Evolutionary conservation across 176 grass and related monocot species (phyloP).

Genomic region (Bromus sterilis): DNA sequence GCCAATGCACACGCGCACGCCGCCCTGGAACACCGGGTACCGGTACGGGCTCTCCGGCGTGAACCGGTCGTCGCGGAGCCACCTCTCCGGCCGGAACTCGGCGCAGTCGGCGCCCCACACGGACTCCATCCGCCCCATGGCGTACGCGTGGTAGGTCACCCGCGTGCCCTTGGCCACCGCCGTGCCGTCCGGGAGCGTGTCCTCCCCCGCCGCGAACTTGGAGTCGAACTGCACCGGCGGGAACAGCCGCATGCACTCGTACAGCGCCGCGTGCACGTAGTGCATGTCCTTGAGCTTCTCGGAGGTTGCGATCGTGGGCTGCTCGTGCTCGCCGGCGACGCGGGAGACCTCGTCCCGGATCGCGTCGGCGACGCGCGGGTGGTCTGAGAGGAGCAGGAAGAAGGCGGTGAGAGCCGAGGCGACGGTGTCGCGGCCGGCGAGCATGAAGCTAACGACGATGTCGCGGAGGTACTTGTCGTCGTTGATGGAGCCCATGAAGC

Average conservation of each 20-base stretch:
- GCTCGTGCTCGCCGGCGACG: background rate
- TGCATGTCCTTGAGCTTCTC: slow-evolving; percentile 58
- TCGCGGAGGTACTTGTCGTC: slow-evolving; percentile 81
- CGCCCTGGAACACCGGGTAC: slow-evolving; percentile 87
- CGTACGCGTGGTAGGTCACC: slow-evolving; percentile 75
- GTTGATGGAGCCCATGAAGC: slow-evolving; percentile 58
- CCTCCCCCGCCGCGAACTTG: slow-evolving; percentile 60
- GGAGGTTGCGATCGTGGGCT: background rate
- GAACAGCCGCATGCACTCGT: slow-evolving; percentile 76
- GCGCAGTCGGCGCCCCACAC: slow-evolving; percentile 68
- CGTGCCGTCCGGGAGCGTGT: slow-evolving; percentile 73
- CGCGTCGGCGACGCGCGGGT: slow-evolving; percentile 29
- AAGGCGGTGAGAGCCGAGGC: slow-evolving; percentile 68
- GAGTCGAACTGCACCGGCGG: slow-evolving; percentile 86
- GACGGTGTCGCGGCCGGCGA: slow-evolving; percentile 74
- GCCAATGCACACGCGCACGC: slow-evolving; percentile 71
- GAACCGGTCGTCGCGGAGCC: slow-evolving; percentile 50
- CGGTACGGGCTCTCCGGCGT: slow-evolving; percentile 59
- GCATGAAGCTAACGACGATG: slow-evolving; percentile 89
- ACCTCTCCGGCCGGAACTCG: slow-evolving; percentile 65
- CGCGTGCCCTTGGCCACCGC: slow-evolving; percentile 41
- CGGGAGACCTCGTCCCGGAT: slow-evolving; percentile 48
- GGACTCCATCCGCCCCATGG: slow-evolving; percentile 80
- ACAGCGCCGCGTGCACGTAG: slow-evolving; percentile 68
- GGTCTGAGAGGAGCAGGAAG: slow-evolving; percentile 62